Conservation (phyloP, 2,329 filamentous ascomycete genomes). For the Thielaviopsis populi region DNA sequence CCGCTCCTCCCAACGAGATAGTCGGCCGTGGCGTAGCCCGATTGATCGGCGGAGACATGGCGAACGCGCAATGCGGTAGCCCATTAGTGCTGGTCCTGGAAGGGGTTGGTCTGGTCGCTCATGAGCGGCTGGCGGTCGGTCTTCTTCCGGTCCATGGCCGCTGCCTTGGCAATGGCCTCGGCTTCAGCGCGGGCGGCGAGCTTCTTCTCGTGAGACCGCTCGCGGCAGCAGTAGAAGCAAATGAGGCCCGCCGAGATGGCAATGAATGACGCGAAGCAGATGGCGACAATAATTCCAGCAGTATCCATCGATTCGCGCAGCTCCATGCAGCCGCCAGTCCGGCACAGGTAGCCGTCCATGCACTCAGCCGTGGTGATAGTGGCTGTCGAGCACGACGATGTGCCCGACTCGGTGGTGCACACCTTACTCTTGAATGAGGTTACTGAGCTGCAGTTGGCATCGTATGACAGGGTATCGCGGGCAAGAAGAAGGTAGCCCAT, state of each 20-base stretch:
- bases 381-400: constrained; percentile 28
- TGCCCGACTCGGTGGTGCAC: constrained; percentile 22
- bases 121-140: constrained; percentile 27
- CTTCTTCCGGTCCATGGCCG: constrained; percentile 27
- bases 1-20: neutral
- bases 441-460: constrained; percentile 16
- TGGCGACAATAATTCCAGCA: constrained; percentile 33
- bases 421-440: constrained; percentile 24
- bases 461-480: constrained; percentile 9
- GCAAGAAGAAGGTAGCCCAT: constrained; percentile 17
- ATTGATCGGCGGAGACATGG: constrained; percentile 9
- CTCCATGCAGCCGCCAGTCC: constrained; percentile 31
- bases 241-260: constrained; percentile 27
- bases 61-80: constrained; percentile 9
- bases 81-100: constrained; percentile 24
- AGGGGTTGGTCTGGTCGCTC: constrained; percentile 24
- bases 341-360: constrained; percentile 32
- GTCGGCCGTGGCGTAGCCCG: too few species aligned
- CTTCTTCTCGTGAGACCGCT: constrained; percentile 31
- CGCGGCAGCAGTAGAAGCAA: constrained; percentile 37
- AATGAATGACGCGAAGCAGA: constrained; percentile 32
- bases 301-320: constrained; percentile 27
- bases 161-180: constrained; percentile 34
- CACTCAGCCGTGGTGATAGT: constrained; percentile 27
- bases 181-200: constrained; percentile 34